These are phyloP conservation scores for Botrytis porri DNA, from an alignment of 2,329 filamentous ascomycete species.

Conservation along the genomic window DNA sequence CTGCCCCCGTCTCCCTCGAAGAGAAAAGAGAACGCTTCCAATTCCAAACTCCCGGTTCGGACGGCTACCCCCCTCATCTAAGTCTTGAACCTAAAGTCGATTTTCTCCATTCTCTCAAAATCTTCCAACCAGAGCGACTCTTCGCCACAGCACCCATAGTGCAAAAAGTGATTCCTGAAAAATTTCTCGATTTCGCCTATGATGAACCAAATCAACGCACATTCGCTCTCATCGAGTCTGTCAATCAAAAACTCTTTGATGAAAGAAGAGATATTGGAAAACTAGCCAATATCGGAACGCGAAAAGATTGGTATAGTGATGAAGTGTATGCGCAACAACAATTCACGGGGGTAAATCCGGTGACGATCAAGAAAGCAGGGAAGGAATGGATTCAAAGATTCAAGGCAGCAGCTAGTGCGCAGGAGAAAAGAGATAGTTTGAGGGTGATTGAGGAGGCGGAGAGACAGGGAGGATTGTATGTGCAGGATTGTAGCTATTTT, in stretches of 20 bases:
- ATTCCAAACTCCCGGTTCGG: conserved; percentile 14
- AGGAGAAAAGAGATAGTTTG: conserved; percentile 15
- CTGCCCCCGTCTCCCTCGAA: not conserved
- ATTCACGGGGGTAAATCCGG: conserved; percentile 41
- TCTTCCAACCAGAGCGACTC: conserved; percentile 14
- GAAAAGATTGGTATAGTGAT: conserved; percentile 32
- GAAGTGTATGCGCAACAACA: conserved; percentile 44
- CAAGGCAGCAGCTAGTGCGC: not conserved
- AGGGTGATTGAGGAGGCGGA: conserved; percentile 18
- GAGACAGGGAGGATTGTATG: conserved; percentile 21
- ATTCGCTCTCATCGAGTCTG: conserved; percentile 7
- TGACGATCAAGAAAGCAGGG: conserved; percentile 26
- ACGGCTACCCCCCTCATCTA: conserved; percentile 12
- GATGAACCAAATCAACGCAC: conserved; percentile 12
- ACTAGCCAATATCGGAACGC: conserved; percentile 22
- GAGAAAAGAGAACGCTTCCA: conserved; percentile 13
- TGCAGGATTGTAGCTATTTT: conserved; percentile 36
- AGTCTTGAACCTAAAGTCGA: conserved; percentile 7
- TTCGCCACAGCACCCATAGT: conserved; percentile 8
- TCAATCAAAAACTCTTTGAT: not conserved
- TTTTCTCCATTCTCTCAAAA: conserved; percentile 2
- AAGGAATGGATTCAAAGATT: conserved; percentile 29
- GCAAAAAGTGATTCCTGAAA: conserved; percentile 9
- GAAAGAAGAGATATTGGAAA: conserved; percentile 18
- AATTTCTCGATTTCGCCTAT: conserved; percentile 13